Evolutionary conservation across 2,329 filamentous ascomycete genomes (phyloP).

Genomic region (Sphaerulina populicola): DNA sequence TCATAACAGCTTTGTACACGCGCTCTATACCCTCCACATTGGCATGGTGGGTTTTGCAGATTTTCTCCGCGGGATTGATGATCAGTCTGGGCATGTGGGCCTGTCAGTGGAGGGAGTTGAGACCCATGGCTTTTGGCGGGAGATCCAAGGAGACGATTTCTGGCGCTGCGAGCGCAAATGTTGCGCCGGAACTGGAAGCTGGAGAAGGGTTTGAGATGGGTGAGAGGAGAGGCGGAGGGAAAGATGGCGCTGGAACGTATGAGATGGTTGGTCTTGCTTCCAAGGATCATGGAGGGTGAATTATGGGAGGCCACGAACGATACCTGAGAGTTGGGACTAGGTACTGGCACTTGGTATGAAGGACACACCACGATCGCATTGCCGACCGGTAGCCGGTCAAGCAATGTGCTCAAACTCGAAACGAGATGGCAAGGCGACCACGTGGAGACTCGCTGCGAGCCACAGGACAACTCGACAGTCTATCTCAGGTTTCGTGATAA

Average conservation of each 20-base stretch:
- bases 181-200: slow-evolving; percentile 27
- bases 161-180: slow-evolving; percentile 11
- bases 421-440: too few species aligned
- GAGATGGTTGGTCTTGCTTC: slow-evolving; percentile 41
- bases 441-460: too few species aligned
- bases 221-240: slow-evolving; percentile 35
- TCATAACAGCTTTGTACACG: slow-evolving; percentile 70
- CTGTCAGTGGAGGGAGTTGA: slow-evolving; percentile 80
- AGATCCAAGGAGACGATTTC: slow-evolving; percentile 28
- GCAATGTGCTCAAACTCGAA: too few species aligned
- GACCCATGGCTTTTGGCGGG: slow-evolving; percentile 79
- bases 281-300: slow-evolving; percentile 17
- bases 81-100: slow-evolving; percentile 74
- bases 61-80: slow-evolving; percentile 55
- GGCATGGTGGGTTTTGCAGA: slow-evolving; percentile 77
- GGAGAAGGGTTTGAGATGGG: slow-evolving; percentile 36
- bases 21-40: slow-evolving; percentile 64
- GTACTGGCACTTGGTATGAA: too few species aligned
- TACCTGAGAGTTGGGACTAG: too few species aligned
- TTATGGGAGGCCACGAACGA: too few species aligned
- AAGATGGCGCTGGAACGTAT: slow-evolving; percentile 42
- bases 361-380: too few species aligned
- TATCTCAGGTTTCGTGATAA: too few species aligned
- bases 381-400: too few species aligned
- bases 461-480: too few species aligned